A percentile compares a stretch with the other conserved stretches of the same genome.
Evolutionary conservation across 306 rosid species (phyloP).

Genomic region (Prunus campanulata): DNA sequence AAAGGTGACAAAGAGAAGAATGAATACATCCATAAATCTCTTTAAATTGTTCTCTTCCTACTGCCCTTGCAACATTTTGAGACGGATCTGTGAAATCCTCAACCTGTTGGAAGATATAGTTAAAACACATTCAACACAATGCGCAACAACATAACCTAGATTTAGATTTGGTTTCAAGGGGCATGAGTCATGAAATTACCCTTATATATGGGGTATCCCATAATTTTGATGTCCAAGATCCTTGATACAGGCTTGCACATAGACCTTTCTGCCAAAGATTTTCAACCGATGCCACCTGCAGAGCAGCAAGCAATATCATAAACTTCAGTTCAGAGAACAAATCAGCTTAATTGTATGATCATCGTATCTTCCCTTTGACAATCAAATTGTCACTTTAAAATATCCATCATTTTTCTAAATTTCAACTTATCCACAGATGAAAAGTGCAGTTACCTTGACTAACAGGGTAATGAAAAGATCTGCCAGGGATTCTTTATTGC

Average conservation of each 20-base stretch:
- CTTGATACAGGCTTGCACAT: conserved; percentile 15
- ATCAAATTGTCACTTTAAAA: background rate
- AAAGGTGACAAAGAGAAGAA: conserved; percentile 2
- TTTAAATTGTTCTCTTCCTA: conserved; percentile 4
- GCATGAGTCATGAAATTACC: conserved; percentile 1
- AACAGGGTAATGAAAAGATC: conserved; percentile 14
- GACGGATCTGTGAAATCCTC: conserved; percentile 11
- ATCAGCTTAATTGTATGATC: background rate
- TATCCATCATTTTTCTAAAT: background rate
- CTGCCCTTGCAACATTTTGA: conserved; percentile 14
- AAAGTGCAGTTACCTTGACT: conserved; percentile 3
- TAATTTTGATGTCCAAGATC: conserved; percentile 12
- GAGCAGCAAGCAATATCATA: background rate
- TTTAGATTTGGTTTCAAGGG: background rate
- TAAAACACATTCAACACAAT: background rate
- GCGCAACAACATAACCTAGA: background rate
- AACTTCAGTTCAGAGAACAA: background rate
- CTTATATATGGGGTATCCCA: conserved; percentile 7
- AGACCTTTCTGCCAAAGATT: conserved; percentile 11
- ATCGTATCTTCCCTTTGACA: background rate
- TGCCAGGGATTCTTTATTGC: conserved; percentile 6
- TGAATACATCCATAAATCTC: conserved; percentile 5
- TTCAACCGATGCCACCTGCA: conserved; percentile 9
- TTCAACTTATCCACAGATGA: background rate
- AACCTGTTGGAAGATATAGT: conserved; percentile 13